phyloP scores from a whole-genome alignment of 2,329 filamentous ascomycete species.

The Fusarium udum region DNA sequence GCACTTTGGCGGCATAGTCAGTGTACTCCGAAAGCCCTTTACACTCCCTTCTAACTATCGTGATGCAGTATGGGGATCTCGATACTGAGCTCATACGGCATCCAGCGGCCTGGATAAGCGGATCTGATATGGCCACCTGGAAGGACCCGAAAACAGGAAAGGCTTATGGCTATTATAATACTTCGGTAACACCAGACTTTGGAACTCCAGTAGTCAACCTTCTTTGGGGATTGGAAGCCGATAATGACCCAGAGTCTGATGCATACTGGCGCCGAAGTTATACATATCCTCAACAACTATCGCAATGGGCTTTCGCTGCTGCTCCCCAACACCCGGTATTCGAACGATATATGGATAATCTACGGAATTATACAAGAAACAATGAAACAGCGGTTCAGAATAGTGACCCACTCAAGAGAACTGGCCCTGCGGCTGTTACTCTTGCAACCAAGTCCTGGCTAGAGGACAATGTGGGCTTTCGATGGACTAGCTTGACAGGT shows the following conservation, averaged over 20 bases:
- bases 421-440: slow-evolving; percentile 3
- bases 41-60: background rate
- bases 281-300: slow-evolving; percentile 1
- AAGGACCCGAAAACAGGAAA: background rate
- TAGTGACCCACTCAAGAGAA: background rate
- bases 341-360: background rate
- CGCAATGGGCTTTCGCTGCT: background rate
- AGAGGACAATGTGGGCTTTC: background rate
- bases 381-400: background rate
- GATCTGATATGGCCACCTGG: background rate
- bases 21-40: fast-evolving
- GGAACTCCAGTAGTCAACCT: background rate
- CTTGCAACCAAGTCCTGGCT: background rate
- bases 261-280: background rate
- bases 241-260: background rate
- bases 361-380: background rate
- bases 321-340: background rate
- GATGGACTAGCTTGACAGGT: background rate
- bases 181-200: background rate
- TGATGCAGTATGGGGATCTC: background rate
- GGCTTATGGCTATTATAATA: background rate
- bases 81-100: background rate
- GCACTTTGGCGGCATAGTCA: background rate
- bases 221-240: slow-evolving; percentile 2
- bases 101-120: background rate